These are phyloP conservation scores for Ziziphus jujuba DNA, from an alignment of 306 rosid genomes.

Conservation along the genomic window DNA sequence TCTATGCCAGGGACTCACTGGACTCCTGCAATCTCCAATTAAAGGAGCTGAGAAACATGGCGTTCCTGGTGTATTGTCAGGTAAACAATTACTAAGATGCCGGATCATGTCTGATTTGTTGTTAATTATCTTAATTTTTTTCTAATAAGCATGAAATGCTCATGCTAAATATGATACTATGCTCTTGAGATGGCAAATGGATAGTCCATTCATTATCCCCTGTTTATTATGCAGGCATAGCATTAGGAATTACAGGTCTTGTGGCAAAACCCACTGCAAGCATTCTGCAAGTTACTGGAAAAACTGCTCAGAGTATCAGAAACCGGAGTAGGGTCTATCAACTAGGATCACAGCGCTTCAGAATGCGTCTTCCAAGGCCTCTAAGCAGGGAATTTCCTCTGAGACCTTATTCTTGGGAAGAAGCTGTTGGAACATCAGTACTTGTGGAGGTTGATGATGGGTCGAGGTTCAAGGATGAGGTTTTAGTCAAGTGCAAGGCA, in stretches of 20 bases:
- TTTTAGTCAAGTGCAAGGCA: constrained; percentile 66
- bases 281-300: constrained; percentile 93
- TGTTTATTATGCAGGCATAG: constrained; percentile 61
- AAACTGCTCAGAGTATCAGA: constrained; percentile 89
- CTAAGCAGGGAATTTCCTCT: constrained; percentile 58
- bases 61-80: constrained; percentile 93
- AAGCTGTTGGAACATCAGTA: constrained; percentile 73
- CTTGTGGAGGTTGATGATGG: constrained; percentile 66
- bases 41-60: constrained; percentile 98
- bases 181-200: constrained; percentile 6
- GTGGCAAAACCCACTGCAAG: constrained; percentile 96
- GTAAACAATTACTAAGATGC: constrained; percentile 36
- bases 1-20: constrained; percentile 83
- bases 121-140: neutral
- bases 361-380: constrained; percentile 80
- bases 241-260: constrained; percentile 86
- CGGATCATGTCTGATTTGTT: constrained; percentile 4
- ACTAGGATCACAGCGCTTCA: constrained; percentile 48
- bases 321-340: constrained; percentile 81
- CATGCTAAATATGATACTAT: neutral
- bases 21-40: constrained; percentile 93
- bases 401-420: constrained; percentile 89
- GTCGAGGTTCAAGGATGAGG: constrained; percentile 69
- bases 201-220: constrained; percentile 19
- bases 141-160: too few relatives aligned